Conservation (phyloP, 2,329 filamentous ascomycete genomes). For the Elsinoe arachidis region DNA sequence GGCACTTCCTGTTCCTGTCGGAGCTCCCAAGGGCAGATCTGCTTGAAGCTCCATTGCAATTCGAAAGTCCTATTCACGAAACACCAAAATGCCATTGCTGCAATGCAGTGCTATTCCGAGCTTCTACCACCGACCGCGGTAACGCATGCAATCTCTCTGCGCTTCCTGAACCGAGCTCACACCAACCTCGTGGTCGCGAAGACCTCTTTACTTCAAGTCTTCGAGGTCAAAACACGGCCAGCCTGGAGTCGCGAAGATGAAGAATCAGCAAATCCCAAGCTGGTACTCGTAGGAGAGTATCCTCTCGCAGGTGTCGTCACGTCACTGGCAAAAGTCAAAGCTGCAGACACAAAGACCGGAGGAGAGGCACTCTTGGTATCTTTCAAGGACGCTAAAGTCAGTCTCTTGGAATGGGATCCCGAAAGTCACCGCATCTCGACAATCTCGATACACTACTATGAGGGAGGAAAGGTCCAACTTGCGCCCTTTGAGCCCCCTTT, state of each 20-base stretch:
- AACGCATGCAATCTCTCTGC: conserved; percentile 71
- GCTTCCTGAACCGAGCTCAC: conserved; percentile 66
- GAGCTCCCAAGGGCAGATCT: neutral
- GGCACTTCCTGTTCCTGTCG: neutral
- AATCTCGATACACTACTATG: conserved; percentile 95
- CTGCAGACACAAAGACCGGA: conserved; percentile 62
- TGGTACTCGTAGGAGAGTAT: conserved; percentile 79
- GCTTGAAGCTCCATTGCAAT: no score
- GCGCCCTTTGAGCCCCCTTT: conserved; percentile 74
- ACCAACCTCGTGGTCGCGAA: conserved; percentile 86
- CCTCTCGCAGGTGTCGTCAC: conserved; percentile 75
- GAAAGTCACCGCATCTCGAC: conserved; percentile 71
- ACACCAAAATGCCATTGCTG: conserved; percentile 4
- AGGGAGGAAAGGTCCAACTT: conserved; percentile 78
- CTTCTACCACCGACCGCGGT: conserved; percentile 89
- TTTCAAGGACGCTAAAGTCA: conserved; percentile 85
- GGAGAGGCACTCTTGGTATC: conserved; percentile 77
- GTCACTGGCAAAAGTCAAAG: conserved; percentile 69
- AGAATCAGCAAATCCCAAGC: conserved; percentile 51
- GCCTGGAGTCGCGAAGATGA: conserved; percentile 30
- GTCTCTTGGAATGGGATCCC: conserved; percentile 88
- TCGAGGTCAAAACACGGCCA: conserved; percentile 53
- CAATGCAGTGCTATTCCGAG: conserved; percentile 97
- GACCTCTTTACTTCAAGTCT: conserved; percentile 87
- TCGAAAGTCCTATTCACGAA: neutral